Base-by-base conservation (phyloP, 257 asterid species). In the Anisodus tanguticus region DNA sequence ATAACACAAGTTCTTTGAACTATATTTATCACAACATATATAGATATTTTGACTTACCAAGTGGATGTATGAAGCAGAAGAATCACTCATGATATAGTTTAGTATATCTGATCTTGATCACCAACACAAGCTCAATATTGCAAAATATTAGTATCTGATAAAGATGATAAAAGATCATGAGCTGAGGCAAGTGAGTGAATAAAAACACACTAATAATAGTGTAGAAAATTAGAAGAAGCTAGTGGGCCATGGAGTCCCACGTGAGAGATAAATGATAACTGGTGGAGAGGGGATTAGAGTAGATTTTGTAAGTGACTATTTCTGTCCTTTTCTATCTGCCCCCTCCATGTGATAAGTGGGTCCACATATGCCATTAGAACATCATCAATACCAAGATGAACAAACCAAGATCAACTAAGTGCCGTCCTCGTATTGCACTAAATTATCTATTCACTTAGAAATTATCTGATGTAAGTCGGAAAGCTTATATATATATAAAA, bases 261-360 rank as follows among this genome's bases (percentile, higher is more conserved):
- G 88, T 90, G 91, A 54, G 89, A 83, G 92, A 90, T 88, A 55
- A 79, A 88, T 78, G 86, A 86, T 86, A 85, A 86, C 85, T 89
- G 92, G 92, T 86, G 89, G 90, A 88, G 90, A 88, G 87, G 90
- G 66, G 90, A 89, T 88, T 86, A 87, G 84, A 60, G 51, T 41
- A 86, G 88, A 88, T 62, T 87, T 89, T 84, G 88, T 81, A 72
- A 84, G 84, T 82, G 86, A 69, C 83, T 67, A 84, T 84, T 84
- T 79, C 85, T 78, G 59, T 86, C 80, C 66, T 76, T 49, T 63
- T 47, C 84, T 47, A 68, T 85, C 78, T 26, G 55, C 85, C 85
- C 79, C 74, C 85, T 84, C 87, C 92, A 89, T 88, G 90, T 89
- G 92, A 88, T 84, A 6, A 58, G 7, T 15, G 86, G 88, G 87